Conservation (phyloP, 1,284 basidiomycete genomes). For the Rhodotorula sp. region DNA sequence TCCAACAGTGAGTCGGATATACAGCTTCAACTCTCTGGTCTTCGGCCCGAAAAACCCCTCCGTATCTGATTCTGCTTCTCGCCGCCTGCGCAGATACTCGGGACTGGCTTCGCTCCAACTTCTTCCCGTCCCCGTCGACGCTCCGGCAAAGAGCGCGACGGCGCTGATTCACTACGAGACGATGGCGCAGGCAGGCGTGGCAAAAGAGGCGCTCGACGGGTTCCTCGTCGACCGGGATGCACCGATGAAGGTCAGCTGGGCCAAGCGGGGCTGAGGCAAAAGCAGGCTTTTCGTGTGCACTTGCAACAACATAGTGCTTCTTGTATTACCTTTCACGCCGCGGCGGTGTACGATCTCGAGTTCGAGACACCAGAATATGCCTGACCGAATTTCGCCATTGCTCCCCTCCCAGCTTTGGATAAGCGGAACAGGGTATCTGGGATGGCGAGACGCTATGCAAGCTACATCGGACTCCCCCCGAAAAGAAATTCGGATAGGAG, state of each 20-base stretch:
- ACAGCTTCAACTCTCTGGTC: too few species aligned
- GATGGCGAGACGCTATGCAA: too few species aligned
- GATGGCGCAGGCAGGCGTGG: conserved; percentile 65
- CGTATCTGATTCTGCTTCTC: conserved; percentile 18
- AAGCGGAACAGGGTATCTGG: too few species aligned
- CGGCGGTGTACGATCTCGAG: neutral
- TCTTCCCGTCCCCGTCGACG: conserved; percentile 57
- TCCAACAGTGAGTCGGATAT: conserved; percentile 68
- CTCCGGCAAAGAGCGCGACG: conserved; percentile 59
- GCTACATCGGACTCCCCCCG: too few species aligned
- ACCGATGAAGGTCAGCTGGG: conserved; percentile 63
- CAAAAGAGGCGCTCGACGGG: conserved; percentile 72
- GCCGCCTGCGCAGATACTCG: conserved; percentile 59
- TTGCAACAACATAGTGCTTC: neutral
- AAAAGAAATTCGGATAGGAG: too few species aligned
- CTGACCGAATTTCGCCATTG: too few species aligned
- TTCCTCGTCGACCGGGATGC: conserved; percentile 77
- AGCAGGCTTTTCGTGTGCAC: too few species aligned
- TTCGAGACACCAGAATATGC: too few species aligned
- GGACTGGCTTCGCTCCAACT: conserved; percentile 71
- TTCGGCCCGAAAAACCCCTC: neutral
- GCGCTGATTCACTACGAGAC: conserved; percentile 73
- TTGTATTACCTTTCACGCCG: neutral
- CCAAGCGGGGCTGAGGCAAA: conserved; percentile 12
- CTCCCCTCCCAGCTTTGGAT: too few species aligned